A percentile compares a stretch with the other conserved stretches of the same genome.
phyloP scores from a whole-genome alignment of 2,329 filamentous ascomycete species.

The Capronia coronata region DNA sequence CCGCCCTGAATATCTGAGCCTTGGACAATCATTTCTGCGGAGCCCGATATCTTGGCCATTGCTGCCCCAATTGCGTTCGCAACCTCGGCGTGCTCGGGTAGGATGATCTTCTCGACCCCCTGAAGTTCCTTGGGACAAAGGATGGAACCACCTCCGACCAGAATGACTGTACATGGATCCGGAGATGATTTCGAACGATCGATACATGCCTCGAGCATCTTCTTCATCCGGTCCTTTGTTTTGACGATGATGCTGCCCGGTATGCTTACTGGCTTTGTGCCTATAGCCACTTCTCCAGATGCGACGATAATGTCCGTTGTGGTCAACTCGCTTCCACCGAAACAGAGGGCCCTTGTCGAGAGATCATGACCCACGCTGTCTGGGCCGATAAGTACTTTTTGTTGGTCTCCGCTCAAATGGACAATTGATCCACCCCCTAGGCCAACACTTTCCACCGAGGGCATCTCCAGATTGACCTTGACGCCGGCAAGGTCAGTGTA shows the following conservation, averaged over 20 bases:
- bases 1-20: slow-evolving; percentile 30
- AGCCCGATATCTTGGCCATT: slow-evolving; percentile 50
- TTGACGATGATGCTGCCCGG: slow-evolving; percentile 33
- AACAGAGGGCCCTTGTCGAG: slow-evolving; percentile 44
- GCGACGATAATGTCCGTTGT: slow-evolving; percentile 48
- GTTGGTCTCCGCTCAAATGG: slow-evolving; percentile 31
- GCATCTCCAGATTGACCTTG: slow-evolving; percentile 53
- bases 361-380: slow-evolving; percentile 51
- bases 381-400: slow-evolving; percentile 45
- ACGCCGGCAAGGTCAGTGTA: slow-evolving; percentile 55
- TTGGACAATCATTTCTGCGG: slow-evolving; percentile 28
- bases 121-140: slow-evolving; percentile 44
- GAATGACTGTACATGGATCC: slow-evolving; percentile 44
- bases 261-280: slow-evolving; percentile 26
- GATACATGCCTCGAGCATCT: slow-evolving; percentile 46
- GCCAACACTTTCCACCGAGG: slow-evolving; percentile 51
- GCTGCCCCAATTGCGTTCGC: slow-evolving; percentile 58
- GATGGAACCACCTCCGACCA: slow-evolving; percentile 54
- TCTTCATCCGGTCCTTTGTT: slow-evolving; percentile 37
- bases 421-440: slow-evolving; percentile 51
- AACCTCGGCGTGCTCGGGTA: slow-evolving; percentile 46
- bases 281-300: slow-evolving; percentile 29
- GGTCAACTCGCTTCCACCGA: slow-evolving; percentile 49
- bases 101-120: slow-evolving; percentile 46
- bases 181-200: slow-evolving; percentile 54